Evolutionary conservation across 495 filamentous ascomycete species (phyloP).

Genomic region (Penicillium coffeae): DNA sequence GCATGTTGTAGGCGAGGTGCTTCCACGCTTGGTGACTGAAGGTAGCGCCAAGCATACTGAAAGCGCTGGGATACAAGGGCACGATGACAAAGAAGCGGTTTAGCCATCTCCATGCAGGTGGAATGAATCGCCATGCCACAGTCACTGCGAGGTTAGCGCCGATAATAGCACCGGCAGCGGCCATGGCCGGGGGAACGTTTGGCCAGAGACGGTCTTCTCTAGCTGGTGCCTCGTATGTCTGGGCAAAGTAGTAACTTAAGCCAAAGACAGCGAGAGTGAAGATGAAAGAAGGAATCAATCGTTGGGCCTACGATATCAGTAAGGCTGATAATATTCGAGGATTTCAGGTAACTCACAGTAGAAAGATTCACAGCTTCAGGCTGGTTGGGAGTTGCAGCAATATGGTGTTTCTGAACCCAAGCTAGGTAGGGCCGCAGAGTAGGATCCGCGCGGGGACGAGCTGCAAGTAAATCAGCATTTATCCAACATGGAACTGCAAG

Average conservation of each 20-base stretch:
- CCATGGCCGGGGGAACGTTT: conserved; percentile 70
- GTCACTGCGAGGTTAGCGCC: conserved; percentile 60
- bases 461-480: conserved; percentile 19
- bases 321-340: not conserved
- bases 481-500: not conserved
- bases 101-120: conserved; percentile 65
- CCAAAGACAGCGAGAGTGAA: conserved; percentile 51
- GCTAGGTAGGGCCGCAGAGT: conserved; percentile 38
- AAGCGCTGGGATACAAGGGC: conserved; percentile 61
- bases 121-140: conserved; percentile 58
- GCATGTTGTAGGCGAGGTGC: conserved; percentile 73
- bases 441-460: conserved; percentile 44
- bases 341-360: conserved; percentile 21
- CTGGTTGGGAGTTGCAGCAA: conserved; percentile 34
- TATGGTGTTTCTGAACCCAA: conserved; percentile 48
- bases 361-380: conserved; percentile 31
- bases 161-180: conserved; percentile 68
- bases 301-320: conserved; percentile 38
- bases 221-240: conserved; percentile 60
- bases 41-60: conserved; percentile 62
- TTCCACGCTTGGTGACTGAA: conserved; percentile 72
- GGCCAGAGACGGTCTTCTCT: conserved; percentile 61
- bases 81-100: conserved; percentile 76
- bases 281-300: conserved; percentile 62
- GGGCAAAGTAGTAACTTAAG: conserved; percentile 51